A percentile compares a stretch with the other conserved stretches of the same genome.
Conservation (phyloP, 805 yeast genomes). For the Schizosaccharomyces lindneri region DNA sequence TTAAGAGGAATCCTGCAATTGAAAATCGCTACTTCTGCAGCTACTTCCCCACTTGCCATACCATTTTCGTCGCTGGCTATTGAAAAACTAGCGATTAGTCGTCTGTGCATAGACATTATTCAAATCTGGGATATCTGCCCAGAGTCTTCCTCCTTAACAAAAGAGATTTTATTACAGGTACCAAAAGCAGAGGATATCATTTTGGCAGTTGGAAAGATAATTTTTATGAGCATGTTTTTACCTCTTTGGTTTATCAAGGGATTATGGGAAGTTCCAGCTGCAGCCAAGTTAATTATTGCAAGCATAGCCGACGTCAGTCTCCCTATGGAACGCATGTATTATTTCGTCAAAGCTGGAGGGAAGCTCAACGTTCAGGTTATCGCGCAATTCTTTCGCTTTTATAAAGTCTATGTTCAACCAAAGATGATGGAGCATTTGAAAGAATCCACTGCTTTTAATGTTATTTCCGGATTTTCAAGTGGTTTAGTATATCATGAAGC, state of each 20-base stretch:
- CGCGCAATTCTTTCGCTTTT: background rate
- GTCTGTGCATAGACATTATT: background rate
- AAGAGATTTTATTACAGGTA: background rate
- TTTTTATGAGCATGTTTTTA: background rate
- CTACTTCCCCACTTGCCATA: background rate
- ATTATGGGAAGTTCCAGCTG: constrained; percentile 1
- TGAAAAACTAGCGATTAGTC: background rate
- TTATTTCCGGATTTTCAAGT: background rate
- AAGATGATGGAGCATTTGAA: background rate
- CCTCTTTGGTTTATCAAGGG: background rate
- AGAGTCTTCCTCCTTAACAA: background rate
- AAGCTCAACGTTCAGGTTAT: background rate
- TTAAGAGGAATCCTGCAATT: background rate
- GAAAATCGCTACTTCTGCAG: background rate
- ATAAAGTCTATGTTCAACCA: background rate
- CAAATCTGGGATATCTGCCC: background rate
- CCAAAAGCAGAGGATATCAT: background rate
- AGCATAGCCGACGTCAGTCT: background rate
- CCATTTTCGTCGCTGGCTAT: background rate
- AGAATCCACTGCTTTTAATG: background rate
- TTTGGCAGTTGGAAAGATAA: background rate
- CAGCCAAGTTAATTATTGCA: background rate
- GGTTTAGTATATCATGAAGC: background rate
- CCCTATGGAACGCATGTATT: background rate
- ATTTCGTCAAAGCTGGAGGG: background rate